phyloP scores from a whole-genome alignment of 1,284 basidiomycete species.

The Boletellus sp. region DNA sequence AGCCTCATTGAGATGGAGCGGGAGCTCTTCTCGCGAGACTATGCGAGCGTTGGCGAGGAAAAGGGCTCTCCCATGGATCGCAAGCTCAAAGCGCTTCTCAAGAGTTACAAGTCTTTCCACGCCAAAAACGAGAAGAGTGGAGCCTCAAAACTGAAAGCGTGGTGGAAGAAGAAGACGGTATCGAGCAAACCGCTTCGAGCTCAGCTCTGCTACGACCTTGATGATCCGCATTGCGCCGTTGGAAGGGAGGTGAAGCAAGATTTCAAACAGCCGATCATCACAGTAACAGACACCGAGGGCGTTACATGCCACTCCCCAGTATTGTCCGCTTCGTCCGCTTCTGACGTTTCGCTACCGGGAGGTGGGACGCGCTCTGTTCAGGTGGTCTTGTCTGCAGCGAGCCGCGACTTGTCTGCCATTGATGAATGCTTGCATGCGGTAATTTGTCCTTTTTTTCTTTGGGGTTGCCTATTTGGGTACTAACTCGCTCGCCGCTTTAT shows the following conservation, averaged over 20 bases:
- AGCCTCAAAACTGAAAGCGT: conserved; percentile 52
- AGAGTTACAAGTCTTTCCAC: conserved; percentile 37
- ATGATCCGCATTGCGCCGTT: conserved; percentile 36
- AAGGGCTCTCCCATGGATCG: conserved; percentile 32
- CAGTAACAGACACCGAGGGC: conserved; percentile 26
- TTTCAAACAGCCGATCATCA: conserved; percentile 18
- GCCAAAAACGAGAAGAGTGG: conserved; percentile 35
- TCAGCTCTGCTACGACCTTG: conserved; percentile 38
- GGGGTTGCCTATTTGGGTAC: conserved; percentile 9
- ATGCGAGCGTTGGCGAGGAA: conserved; percentile 26
- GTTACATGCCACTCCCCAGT: conserved; percentile 14
- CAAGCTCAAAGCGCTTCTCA: conserved; percentile 35
- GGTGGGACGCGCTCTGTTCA: conserved; percentile 40
- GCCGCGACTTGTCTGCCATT: conserved; percentile 52
- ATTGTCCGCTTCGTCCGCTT: conserved; percentile 2
- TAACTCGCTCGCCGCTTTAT: conserved; percentile 10
- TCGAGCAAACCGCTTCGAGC: conserved; percentile 35
- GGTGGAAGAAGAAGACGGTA: conserved; percentile 58
- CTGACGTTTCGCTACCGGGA: conserved; percentile 6
- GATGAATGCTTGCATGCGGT: conserved; percentile 37
- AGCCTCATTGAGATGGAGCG: conserved; percentile 40
- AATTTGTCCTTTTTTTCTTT: conserved; percentile 9
- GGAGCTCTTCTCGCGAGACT: conserved; percentile 30
- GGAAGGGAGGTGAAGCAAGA: conserved; percentile 37
- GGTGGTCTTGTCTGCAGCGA: conserved; percentile 46